Conservation (phyloP, 495 filamentous ascomycete species). For the Ramalina intermedia region DNA sequence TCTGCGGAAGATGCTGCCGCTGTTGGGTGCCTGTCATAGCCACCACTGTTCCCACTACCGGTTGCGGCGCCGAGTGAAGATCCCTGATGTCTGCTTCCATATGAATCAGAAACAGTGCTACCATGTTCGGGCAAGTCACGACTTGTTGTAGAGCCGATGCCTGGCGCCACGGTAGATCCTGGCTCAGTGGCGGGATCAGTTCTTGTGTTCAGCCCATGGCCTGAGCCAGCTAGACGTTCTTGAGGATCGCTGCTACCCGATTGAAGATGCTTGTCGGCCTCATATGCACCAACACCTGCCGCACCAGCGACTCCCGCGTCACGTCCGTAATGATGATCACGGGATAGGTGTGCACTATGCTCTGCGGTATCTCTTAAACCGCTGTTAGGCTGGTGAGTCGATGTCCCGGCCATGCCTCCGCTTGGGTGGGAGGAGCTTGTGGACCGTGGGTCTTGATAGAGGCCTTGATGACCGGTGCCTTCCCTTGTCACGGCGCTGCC, state of each 20-base stretch:
- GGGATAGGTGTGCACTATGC: not conserved
- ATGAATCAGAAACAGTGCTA: too few relatives aligned
- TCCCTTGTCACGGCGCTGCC: not conserved
- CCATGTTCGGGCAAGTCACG: too few relatives aligned
- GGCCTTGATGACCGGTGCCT: too few relatives aligned
- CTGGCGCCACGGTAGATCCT: conserved; percentile 1
- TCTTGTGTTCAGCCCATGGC: conserved; percentile 1
- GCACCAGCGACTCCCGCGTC: conserved; percentile 8
- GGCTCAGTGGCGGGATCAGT: not conserved
- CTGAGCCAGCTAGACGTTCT: conserved; percentile 2
- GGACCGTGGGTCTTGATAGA: too few relatives aligned
- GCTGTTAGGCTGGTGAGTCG: not conserved
- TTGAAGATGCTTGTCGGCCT: conserved; percentile 6
- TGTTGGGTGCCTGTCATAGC: not conserved
- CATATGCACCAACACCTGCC: conserved; percentile 6
- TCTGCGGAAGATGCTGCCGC: not conserved
- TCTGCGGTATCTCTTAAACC: not conserved
- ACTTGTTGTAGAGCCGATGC: not conserved
- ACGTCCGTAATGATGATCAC: not conserved
- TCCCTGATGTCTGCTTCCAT: too few relatives aligned
- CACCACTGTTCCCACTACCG: too few relatives aligned
- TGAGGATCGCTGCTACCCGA: conserved; percentile 1
- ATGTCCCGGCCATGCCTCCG: too few relatives aligned
- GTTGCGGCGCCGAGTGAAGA: too few relatives aligned
- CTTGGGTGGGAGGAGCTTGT: too few relatives aligned